A percentile compares a stretch with the other conserved stretches of the same genome.
Evolutionary conservation across 176 grass and related monocot genomes (phyloP).

Genomic region (Otatea glauca): DNA sequence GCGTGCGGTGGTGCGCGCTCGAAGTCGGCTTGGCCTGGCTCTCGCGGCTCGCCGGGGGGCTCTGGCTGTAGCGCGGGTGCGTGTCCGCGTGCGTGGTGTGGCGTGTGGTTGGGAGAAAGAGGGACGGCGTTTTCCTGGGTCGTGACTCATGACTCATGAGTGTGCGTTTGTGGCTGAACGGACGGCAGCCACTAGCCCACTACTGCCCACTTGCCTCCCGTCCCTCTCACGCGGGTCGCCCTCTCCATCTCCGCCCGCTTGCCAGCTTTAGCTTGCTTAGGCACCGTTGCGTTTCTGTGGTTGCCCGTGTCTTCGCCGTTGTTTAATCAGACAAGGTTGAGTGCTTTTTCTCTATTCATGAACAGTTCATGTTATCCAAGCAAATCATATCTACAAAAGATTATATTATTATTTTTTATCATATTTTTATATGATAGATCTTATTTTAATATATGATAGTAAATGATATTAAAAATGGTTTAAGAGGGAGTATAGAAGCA

Average conservation of each 20-base stretch:
- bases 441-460: no score
- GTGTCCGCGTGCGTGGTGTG: slow-evolving; percentile 30
- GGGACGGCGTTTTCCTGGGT: neutral
- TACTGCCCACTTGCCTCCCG: slow-evolving; percentile 1
- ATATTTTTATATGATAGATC: no score
- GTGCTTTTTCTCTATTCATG: neutral
- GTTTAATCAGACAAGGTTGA: neutral
- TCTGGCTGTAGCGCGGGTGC: slow-evolving; percentile 38
- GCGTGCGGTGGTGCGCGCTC: slow-evolving; percentile 19
- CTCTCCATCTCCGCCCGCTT: neutral
- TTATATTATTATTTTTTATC: no score
- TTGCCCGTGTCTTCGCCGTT: neutral
- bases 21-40: neutral
- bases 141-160: no score
- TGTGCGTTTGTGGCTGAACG: slow-evolving; percentile 50
- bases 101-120: neutral
- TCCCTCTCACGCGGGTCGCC: slow-evolving; percentile 13
- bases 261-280: neutral
- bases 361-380: no score
- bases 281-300: neutral
- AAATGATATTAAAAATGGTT: no score
- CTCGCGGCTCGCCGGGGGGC: neutral
- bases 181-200: neutral
- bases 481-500: no score
- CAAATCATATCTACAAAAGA: no score